Evolutionary conservation across 1,284 basidiomycete species (phyloP).

Genomic region (Apiotrichum laibachii): DNA sequence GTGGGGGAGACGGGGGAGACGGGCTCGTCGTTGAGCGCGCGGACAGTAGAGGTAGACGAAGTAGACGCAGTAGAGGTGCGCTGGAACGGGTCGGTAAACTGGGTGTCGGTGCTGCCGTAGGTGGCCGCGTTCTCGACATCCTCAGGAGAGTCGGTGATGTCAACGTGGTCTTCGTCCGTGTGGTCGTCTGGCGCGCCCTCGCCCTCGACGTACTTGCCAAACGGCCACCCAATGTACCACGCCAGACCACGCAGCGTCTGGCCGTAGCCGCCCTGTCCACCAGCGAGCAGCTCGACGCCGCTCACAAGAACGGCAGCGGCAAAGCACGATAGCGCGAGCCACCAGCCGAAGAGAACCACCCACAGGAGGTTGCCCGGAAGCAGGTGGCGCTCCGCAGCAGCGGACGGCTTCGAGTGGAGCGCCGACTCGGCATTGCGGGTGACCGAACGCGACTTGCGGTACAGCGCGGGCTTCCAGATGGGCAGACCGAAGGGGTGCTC

Average conservation of each 20-base stretch:
- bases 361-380: slow-evolving; percentile 92
- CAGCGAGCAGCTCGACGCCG: slow-evolving; percentile 57
- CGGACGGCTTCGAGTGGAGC: slow-evolving; percentile 85
- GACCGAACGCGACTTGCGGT: slow-evolving; percentile 96
- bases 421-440: slow-evolving; percentile 94
- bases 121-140: neutral
- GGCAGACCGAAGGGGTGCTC: slow-evolving; percentile 99
- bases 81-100: slow-evolving; percentile 3
- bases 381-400: slow-evolving; percentile 84
- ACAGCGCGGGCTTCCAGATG: slow-evolving; percentile 99
- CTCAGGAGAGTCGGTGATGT: slow-evolving; percentile 2
- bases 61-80: slow-evolving; percentile 13
- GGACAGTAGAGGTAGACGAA: slow-evolving; percentile 26
- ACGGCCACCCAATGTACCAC: slow-evolving; percentile 97
- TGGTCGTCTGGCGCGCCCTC: slow-evolving; percentile 54
- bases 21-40: slow-evolving; percentile 7
- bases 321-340: slow-evolving; percentile 75
- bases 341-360: slow-evolving; percentile 84
- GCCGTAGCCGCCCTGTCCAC: slow-evolving; percentile 78
- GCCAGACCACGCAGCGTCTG: slow-evolving; percentile 86
- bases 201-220: slow-evolving; percentile 97
- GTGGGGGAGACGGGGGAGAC: slow-evolving; percentile 5
- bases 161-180: slow-evolving; percentile 12
- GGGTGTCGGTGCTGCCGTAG: slow-evolving; percentile 1
- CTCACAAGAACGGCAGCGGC: slow-evolving; percentile 66